Evolutionary conservation across 2,329 filamentous ascomycete species (phyloP).

Genomic region (Fusarium sororula): DNA sequence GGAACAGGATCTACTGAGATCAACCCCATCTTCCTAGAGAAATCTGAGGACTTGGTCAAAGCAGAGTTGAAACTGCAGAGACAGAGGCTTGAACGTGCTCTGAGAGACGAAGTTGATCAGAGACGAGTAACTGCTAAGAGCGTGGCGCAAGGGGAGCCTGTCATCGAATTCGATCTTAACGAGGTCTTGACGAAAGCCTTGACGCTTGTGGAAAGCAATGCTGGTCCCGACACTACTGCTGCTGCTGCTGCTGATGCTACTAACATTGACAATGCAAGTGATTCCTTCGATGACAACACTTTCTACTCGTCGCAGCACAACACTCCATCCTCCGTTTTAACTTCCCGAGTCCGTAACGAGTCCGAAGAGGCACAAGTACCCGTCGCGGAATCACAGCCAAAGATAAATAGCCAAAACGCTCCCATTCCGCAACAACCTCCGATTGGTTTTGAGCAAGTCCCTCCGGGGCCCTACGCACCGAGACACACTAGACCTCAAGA

Average conservation of each 20-base stretch:
- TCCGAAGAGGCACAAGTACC: conserved; percentile 46
- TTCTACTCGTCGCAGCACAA: conserved; percentile 96
- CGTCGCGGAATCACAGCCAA: conserved; percentile 25
- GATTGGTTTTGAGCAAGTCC: conserved; percentile 6
- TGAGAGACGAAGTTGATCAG: conserved; percentile 82
- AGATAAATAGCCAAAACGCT: conserved; percentile 13
- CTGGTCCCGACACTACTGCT: conserved; percentile 67
- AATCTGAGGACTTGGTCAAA: conserved; percentile 84
- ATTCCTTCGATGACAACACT: conserved; percentile 91
- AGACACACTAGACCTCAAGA: conserved; percentile 13
- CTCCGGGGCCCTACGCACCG: conserved; percentile 6
- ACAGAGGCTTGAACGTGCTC: conserved; percentile 78
- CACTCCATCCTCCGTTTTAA: conserved; percentile 68
- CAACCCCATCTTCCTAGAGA: conserved; percentile 84
- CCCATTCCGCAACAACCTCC: conserved; percentile 9
- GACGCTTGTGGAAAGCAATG: conserved; percentile 74
- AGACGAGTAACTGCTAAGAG: conserved; percentile 55
- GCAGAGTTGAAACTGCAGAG: conserved; percentile 84
- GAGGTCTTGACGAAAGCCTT: conserved; percentile 78
- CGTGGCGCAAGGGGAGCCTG: conserved; percentile 57
- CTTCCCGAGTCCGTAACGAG: conserved; percentile 59
- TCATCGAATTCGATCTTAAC: conserved; percentile 75
- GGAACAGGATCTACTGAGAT: conserved; percentile 71
- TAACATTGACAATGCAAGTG: conserved; percentile 72
- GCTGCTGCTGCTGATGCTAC: conserved; percentile 63